Evolutionary conservation across 1,284 basidiomycete species (phyloP), one percentile per base, ranked within the genome.

Genomic region (Grifola frondosa): DNA sequence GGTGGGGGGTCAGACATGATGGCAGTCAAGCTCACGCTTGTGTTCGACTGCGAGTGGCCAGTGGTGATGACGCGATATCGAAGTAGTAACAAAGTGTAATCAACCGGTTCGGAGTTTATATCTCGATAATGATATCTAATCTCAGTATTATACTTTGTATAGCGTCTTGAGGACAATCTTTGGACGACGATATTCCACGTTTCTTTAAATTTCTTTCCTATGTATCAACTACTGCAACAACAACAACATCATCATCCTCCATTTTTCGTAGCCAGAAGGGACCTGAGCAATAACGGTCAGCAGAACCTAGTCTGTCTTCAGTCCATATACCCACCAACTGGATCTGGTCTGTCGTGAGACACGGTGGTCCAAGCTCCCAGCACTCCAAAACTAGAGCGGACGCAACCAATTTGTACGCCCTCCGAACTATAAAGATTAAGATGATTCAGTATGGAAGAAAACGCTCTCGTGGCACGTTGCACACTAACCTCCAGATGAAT

Each of bases 291-390:
- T 21, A 23, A 12, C 8, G 4, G n/a, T 29, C 24, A 39, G 22
- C 12, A 35, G 17, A 21, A 29, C 13, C 9, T n/a, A 21, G n/a
- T 17, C 21, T 11, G 36, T 12, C 24, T 11, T 24, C 19, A 30
- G n/a, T 24, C 11, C 13, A 13, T 37, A 23, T 17, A 56, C 64
- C 16, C 32, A 67, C 67, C 68, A 13, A 68, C 65, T 9, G 68
- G 68, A 47, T 71, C 69, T 21, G 62, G 57, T 13, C 44, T 41
- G 20, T 85, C 80, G 48, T 88, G 84, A 30, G 78, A 75, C 6
- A 79, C 65, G 0, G 84, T 87, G 2, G 84, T 82, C 84, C 84
- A 88, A 8, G 75, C 51, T 0, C 84, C 84, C 11, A 86, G 56
- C 1, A 81, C 69, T 13, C 84, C 84, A 57, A 66, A 80, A 4